Evolutionary conservation across 169 alveolate genomes (phyloP).

Genomic region (Prorocentrum cordatum): DNA sequence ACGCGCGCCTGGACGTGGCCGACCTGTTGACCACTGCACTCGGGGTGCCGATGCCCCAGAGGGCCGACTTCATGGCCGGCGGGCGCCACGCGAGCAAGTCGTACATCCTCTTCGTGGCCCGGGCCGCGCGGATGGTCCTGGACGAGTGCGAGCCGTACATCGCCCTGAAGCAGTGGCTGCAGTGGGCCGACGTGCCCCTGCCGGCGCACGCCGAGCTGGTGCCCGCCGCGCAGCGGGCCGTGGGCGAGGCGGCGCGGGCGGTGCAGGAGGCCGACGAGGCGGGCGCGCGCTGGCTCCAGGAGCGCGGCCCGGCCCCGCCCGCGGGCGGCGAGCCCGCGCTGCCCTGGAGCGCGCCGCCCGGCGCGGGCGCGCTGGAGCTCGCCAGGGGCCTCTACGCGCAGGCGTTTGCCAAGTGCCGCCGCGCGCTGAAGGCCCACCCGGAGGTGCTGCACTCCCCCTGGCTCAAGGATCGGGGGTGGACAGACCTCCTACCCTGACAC

Average conservation of each 20-base stretch:
- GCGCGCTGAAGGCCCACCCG: not conserved
- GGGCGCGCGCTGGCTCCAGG: not conserved
- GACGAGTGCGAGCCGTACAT: not conserved
- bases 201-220: not conserved
- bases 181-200: constrained; percentile 14
- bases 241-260: not conserved
- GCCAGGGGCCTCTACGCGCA: not conserved
- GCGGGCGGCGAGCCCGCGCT: too few species aligned
- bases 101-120: constrained; percentile 9
- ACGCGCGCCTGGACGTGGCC: not conserved
- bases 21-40: not conserved
- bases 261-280: not conserved
- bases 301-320: not conserved
- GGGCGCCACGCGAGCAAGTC: constrained; percentile 41
- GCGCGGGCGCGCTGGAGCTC: not conserved
- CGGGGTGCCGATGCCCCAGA: constrained; percentile 44
- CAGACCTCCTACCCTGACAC: too few species aligned
- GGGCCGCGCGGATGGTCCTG: constrained; percentile 48
- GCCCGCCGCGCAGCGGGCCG: not conserved
- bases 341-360: too few species aligned
- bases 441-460: too few species aligned
- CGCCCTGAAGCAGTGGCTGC: constrained; percentile 60
- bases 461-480: too few species aligned
- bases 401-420: not conserved
- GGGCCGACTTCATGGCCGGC: constrained; percentile 67